Conservation (phyloP, 305 asterid genomes). For the Euphrasia arctica region DNA sequence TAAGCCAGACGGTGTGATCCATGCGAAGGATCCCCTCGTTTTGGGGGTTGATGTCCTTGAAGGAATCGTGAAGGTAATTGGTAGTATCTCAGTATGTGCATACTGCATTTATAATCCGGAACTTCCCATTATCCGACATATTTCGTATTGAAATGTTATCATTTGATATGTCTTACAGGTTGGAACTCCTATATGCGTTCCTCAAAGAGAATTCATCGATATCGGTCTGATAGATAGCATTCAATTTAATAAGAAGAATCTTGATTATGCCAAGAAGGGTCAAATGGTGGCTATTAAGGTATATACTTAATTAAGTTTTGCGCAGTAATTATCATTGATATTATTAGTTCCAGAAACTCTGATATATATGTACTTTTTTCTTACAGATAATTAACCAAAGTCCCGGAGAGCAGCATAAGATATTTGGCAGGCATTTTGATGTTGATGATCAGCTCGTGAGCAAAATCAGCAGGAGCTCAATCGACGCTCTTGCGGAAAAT, state of each 20-base stretch:
- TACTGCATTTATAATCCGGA: neutral
- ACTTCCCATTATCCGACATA: neutral
- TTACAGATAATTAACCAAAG: conserved; percentile 70
- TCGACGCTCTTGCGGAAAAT: conserved; percentile 77
- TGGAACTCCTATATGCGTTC: conserved; percentile 92
- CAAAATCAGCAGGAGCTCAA: conserved; percentile 75
- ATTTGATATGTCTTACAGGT: conserved; percentile 39
- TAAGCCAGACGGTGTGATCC: conserved; percentile 70
- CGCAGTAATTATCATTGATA: too few relatives aligned
- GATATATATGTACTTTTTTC: neutral
- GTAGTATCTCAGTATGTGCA: neutral
- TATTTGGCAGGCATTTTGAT: conserved; percentile 93
- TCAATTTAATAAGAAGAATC: conserved; percentile 82
- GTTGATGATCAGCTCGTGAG: conserved; percentile 93
- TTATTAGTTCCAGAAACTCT: too few relatives aligned
- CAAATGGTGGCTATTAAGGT: conserved; percentile 94
- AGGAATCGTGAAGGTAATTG: conserved; percentile 73
- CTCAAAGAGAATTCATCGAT: conserved; percentile 67
- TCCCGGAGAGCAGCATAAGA: conserved; percentile 74
- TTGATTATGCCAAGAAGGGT: conserved; percentile 91
- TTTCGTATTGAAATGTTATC: conserved; percentile 9
- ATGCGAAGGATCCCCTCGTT: conserved; percentile 93
- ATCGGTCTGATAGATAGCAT: conserved; percentile 90
- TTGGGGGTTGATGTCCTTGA: conserved; percentile 90
- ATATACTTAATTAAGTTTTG: conserved; percentile 15